These are phyloP conservation scores for Agapanthus africanus DNA, from an alignment of 106 monocot species.

Conservation along the genomic window DNA sequence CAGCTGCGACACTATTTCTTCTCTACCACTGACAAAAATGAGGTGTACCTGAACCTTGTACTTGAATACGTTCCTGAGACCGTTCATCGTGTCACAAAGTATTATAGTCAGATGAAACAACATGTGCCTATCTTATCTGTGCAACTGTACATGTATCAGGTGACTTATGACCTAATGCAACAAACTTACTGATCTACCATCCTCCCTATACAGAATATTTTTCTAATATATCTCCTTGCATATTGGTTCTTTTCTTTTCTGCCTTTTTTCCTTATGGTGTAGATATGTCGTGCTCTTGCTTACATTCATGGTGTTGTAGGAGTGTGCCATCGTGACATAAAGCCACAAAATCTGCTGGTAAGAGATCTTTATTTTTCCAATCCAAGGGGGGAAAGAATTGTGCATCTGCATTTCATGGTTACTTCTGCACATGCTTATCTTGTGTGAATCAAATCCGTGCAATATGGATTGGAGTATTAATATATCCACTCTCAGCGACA, in stretches of 20 bases:
- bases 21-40: conserved; percentile 70
- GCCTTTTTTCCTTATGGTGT: conserved; percentile 9
- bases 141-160: conserved; percentile 79
- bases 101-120: conserved; percentile 53
- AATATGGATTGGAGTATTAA: no score
- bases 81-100: conserved; percentile 48
- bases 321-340: conserved; percentile 90
- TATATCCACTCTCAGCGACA: no score
- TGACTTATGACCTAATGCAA: conserved; percentile 5
- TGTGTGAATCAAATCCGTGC: not conserved
- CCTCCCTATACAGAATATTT: not conserved
- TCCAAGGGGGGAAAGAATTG: not conserved
- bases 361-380: conserved; percentile 7
- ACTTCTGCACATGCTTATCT: not conserved
- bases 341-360: conserved; percentile 93
- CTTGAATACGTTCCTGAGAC: conserved; percentile 82
- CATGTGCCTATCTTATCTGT: conserved; percentile 69
- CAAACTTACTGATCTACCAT: not conserved
- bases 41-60: conserved; percentile 83
- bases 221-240: not conserved
- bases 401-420: not conserved
- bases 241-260: not conserved
- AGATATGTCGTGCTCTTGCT: conserved; percentile 83
- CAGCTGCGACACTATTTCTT: conserved; percentile 73
- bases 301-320: conserved; percentile 83